phyloP scores from a whole-genome alignment of 2,329 filamentous ascomycete genomes.

The Lasiodiplodia gonubiensis region DNA sequence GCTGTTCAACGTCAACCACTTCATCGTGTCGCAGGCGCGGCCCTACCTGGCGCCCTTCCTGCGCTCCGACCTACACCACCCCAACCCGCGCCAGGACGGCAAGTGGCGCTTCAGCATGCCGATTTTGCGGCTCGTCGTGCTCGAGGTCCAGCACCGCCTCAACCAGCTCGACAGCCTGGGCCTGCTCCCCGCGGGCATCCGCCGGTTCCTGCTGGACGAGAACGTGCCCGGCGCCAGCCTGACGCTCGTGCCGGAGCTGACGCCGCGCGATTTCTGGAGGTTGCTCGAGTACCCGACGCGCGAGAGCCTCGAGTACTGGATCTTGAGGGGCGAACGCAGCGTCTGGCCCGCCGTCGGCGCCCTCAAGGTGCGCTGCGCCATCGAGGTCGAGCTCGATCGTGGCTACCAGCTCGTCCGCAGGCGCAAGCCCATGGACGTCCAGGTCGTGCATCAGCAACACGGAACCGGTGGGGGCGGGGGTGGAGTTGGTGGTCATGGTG shows the following conservation, averaged over 20 bases:
- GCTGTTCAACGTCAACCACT: constrained; percentile 93
- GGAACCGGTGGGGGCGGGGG: not conserved
- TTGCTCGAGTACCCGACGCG: constrained; percentile 83
- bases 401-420: constrained; percentile 81
- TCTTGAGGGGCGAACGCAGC: constrained; percentile 79
- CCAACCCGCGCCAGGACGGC: constrained; percentile 64
- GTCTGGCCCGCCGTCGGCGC: constrained; percentile 91
- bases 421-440: constrained; percentile 50
- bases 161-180: constrained; percentile 80
- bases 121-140: constrained; percentile 68
- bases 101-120: constrained; percentile 63
- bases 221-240: constrained; percentile 77
- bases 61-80: constrained; percentile 78
- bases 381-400: constrained; percentile 86
- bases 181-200: constrained; percentile 70
- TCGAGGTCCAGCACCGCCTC: constrained; percentile 81
- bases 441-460: constrained; percentile 42
- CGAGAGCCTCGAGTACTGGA: constrained; percentile 82
- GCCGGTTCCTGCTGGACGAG: constrained; percentile 82
- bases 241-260: constrained; percentile 81
- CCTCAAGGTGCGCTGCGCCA: constrained; percentile 77
- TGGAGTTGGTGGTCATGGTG: not conserved
- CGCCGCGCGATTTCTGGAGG: constrained; percentile 72
- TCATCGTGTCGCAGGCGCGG: constrained; percentile 89
- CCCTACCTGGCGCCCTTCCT: constrained; percentile 89